Base-by-base conservation (phyloP, 352 stramenopile genomes). In the Phytophthora meadii region DNA sequence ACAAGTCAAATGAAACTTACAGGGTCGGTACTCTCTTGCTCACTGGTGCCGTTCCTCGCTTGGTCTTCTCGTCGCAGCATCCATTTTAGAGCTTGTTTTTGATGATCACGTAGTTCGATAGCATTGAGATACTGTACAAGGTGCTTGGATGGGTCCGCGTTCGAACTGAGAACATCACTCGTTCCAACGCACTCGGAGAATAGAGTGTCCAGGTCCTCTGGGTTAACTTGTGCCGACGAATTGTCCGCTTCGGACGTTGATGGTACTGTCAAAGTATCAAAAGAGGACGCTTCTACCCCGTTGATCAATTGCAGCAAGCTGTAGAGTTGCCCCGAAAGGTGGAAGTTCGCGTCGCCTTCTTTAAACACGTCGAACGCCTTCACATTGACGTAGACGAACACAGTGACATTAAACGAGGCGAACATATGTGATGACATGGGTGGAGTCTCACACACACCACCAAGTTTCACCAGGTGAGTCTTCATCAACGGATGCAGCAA, bases 51-150 rank as follows among this genome's bases (percentile, higher is more conserved):
- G 17, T 72, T 64, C 44, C 49, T 53, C 19, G 67, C 19, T 48
- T 71, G 82, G 8, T 77, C 82, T 49, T 96, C 90, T 32, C 90
- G 79, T 72, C 85, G 86, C n/a, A 94, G 50, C 90, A 96, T 96
- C 90, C 90, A 97, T 24, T 69, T 68, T 27, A 97, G 63, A 4
- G 88, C 88, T 55, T 93, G 77, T 48, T 92, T 87, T 59, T 97
- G 90, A 46, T 97, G 90, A 2, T 87, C 77, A 34, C 84, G 82
- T 3, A 97, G 69, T 48, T 83, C 70, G 39, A 96, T 88, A 51
- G 58, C 68, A 24, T 88, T 73, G 24, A 97, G 69, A n/a, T 79
- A 66, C 4, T 75, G 71, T 24, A 61, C 56, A 12, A 95, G 55
- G 2, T 81, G 45, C 8, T 76, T 64, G n/a, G 74, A 70, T 17